Percentiles rank a stretch among this genome's conserved stretches.
These are phyloP conservation scores for Alternaria brassicicola DNA, from an alignment of 2,329 filamentous ascomycete genomes.

Conservation along the genomic window DNA sequence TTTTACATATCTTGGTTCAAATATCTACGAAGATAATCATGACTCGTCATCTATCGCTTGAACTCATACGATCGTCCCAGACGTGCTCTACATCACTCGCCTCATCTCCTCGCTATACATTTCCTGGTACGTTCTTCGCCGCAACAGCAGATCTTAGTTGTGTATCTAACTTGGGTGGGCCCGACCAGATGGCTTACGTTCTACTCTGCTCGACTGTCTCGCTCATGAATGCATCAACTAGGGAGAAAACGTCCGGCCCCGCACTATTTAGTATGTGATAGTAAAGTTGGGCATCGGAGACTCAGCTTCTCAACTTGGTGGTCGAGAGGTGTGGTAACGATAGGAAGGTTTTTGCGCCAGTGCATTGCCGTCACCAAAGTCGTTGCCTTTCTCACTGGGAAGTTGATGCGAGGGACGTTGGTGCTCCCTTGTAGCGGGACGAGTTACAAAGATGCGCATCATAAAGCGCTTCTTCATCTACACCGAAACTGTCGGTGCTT, in stretches of 20 bases:
- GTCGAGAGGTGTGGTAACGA: background rate
- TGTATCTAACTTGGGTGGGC: background rate
- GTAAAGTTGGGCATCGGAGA: slow-evolving; percentile 4
- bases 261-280: slow-evolving; percentile 7
- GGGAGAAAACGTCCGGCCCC: background rate
- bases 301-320: slow-evolving; percentile 3
- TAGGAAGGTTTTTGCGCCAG: background rate
- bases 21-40: slow-evolving; percentile 2
- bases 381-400: background rate
- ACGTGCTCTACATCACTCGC: slow-evolving; percentile 6
- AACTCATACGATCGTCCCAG: slow-evolving; percentile 10
- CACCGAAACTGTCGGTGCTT: background rate
- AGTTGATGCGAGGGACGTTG: background rate
- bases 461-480: slow-evolving; percentile 1
- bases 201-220: slow-evolving; percentile 4
- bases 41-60: too few species aligned
- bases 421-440: background rate
- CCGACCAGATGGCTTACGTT: slow-evolving; percentile 2
- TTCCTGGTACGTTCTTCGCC: slow-evolving; percentile 4
- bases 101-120: slow-evolving; percentile 6
- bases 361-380: background rate
- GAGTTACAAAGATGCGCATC: slow-evolving; percentile 6
- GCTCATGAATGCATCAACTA: slow-evolving; percentile 1
- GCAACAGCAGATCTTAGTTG: slow-evolving; percentile 10
- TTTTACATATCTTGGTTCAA: background rate